A percentile compares a stretch with the other conserved stretches of the same genome.
Conservation (phyloP, 805 yeast species). For the Kuraishia hungarica region DNA sequence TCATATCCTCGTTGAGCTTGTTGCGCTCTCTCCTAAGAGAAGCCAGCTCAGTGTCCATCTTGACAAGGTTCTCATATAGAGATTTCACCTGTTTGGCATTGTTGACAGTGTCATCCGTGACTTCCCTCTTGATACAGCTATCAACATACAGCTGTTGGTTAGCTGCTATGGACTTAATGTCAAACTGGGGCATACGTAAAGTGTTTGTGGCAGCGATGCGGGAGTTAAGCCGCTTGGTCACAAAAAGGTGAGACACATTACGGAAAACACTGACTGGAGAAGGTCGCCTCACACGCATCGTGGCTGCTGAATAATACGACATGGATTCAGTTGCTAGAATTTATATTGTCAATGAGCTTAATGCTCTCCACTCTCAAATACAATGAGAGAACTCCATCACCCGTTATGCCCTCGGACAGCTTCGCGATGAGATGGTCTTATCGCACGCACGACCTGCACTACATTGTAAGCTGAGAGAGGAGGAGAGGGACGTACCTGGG, state of each 20-base stretch:
- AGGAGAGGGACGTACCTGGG: no score
- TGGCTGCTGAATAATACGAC: neutral
- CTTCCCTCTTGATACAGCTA: slow-evolving; percentile 23
- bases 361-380: neutral
- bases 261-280: neutral
- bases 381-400: neutral
- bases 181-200: slow-evolving; percentile 24
- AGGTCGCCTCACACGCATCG: neutral
- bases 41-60: slow-evolving; percentile 8
- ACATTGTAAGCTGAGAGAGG: no score
- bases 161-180: slow-evolving; percentile 22
- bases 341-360: no score
- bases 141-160: slow-evolving; percentile 18
- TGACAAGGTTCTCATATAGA: slow-evolving; percentile 10
- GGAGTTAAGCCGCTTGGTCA: neutral
- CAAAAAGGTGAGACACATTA: neutral
- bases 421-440: neutral
- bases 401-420: neutral
- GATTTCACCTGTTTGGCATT: slow-evolving; percentile 10
- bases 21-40: slow-evolving; percentile 15
- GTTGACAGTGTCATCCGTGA: slow-evolving; percentile 8
- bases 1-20: slow-evolving; percentile 11
- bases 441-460: neutral
- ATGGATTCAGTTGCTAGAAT: no score
- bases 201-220: slow-evolving; percentile 13